phyloP scores from a whole-genome alignment of 2,329 filamentous ascomycete species.

The Alternaria gaisen region DNA sequence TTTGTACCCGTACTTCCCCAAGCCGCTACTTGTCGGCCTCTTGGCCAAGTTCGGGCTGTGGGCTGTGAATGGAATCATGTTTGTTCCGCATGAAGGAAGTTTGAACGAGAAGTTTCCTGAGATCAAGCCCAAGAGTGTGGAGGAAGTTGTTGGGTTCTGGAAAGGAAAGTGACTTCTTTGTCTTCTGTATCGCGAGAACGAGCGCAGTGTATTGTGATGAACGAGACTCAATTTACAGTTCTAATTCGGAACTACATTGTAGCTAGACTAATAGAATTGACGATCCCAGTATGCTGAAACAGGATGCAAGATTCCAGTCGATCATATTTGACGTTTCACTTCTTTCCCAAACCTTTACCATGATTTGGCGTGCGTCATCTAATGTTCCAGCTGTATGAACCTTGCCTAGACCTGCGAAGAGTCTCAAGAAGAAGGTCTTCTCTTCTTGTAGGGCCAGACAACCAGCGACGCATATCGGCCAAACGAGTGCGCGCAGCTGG shows the following conservation, averaged over 20 bases:
- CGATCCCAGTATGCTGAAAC: neutral
- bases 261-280: neutral
- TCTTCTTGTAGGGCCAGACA: neutral
- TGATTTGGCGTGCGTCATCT: too few species aligned
- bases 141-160: neutral
- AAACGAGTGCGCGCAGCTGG: neutral
- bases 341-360: neutral
- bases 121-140: neutral
- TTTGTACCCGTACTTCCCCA: conserved; percentile 27
- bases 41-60: conserved; percentile 25
- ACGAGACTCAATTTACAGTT: neutral
- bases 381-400: too few species aligned
- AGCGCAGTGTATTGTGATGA: neutral
- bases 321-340: neutral
- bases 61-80: conserved; percentile 13
- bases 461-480: neutral
- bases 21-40: conserved; percentile 17
- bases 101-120: conserved; percentile 27
- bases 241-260: accelerated
- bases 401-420: too few species aligned
- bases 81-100: conserved; percentile 14
- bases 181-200: neutral
- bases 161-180: neutral
- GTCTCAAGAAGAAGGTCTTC: too few species aligned
- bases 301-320: neutral